These are phyloP conservation scores for Peterozyma xylosa DNA, from an alignment of 805 yeast species.

Conservation along the genomic window DNA sequence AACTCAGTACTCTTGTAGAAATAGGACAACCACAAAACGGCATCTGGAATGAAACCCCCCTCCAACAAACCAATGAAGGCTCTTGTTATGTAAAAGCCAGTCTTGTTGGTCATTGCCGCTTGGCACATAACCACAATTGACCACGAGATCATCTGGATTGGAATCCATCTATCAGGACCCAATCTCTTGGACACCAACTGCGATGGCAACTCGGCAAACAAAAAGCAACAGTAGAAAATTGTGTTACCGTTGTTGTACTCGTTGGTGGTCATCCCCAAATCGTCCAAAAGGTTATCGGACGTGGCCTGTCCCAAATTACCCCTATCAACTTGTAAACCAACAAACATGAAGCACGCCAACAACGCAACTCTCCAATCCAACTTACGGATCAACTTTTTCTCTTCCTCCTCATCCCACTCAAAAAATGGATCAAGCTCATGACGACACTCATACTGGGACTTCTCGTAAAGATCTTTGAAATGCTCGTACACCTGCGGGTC, in stretches of 20 bases:
- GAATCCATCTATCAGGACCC: conserved; percentile 56
- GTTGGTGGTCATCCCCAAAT: conserved; percentile 38
- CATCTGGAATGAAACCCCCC: conserved; percentile 28
- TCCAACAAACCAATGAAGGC: conserved; percentile 24
- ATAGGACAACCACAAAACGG: conserved; percentile 26
- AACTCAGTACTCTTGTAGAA: conserved; percentile 26
- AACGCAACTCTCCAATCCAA: conserved; percentile 48
- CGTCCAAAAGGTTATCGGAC: conserved; percentile 43
- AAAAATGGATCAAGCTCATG: conserved; percentile 49
- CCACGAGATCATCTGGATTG: conserved; percentile 44
- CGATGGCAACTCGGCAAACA: conserved; percentile 51
- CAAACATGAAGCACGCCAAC: conserved; percentile 45
- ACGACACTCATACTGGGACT: conserved; percentile 45
- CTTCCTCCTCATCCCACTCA: conserved; percentile 48
- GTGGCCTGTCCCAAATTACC: conserved; percentile 47
- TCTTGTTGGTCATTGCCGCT: conserved; percentile 17
- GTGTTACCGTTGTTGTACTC: conserved; percentile 46
- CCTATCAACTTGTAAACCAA: conserved; percentile 48
- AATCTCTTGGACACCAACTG: conserved; percentile 49
- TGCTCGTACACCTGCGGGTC: conserved; percentile 41
- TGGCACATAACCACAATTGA: conserved; percentile 38
- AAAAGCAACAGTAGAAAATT: conserved; percentile 37
- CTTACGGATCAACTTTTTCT: conserved; percentile 37
- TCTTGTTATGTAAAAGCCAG: conserved; percentile 22
- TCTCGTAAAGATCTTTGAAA: conserved; percentile 38